Percentiles rank a stretch among this genome's conserved stretches.
phyloP scores from a whole-genome alignment of 495 filamentous ascomycete species.

The Aspergillus asperescens region DNA sequence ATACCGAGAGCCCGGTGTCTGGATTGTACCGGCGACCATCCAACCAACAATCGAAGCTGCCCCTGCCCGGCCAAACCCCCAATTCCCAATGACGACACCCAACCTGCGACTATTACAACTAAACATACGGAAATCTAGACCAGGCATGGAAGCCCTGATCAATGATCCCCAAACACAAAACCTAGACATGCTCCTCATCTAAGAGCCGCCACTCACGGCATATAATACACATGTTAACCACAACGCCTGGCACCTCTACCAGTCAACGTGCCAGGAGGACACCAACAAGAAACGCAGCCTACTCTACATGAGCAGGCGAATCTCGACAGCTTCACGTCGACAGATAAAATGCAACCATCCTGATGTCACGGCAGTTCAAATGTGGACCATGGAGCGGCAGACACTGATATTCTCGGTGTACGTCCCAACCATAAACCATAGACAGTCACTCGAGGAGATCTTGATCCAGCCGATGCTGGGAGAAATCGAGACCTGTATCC shows the following conservation, averaged over 20 bases:
- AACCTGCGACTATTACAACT: conserved; percentile 27
- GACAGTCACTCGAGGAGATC: neutral
- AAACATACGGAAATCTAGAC: conserved; percentile 25
- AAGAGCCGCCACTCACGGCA: conserved; percentile 23
- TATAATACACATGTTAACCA: conserved; percentile 20
- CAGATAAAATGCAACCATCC: conserved; percentile 24
- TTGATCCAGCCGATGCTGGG: neutral
- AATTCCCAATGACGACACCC: conserved; percentile 16
- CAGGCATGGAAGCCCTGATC: conserved; percentile 28
- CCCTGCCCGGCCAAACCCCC: conserved; percentile 8
- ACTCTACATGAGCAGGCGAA: conserved; percentile 21
- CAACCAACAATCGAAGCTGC: conserved; percentile 12
- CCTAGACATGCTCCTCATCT: conserved; percentile 26
- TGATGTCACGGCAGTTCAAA: conserved; percentile 21
- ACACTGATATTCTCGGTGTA: conserved; percentile 23
- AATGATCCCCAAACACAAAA: conserved; percentile 25
- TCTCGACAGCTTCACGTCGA: conserved; percentile 23
- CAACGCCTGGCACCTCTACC: conserved; percentile 26
- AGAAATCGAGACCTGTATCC: neutral
- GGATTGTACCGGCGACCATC: conserved; percentile 23
- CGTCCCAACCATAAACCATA: conserved; percentile 3
- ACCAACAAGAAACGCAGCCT: conserved; percentile 15
- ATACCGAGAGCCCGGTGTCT: conserved; percentile 17
- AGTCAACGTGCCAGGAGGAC: conserved; percentile 11
- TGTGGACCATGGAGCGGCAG: conserved; percentile 24